Evolutionary conservation across 2,329 filamentous ascomycete genomes (phyloP).

Genomic region (Colletotrichum musicola): DNA sequence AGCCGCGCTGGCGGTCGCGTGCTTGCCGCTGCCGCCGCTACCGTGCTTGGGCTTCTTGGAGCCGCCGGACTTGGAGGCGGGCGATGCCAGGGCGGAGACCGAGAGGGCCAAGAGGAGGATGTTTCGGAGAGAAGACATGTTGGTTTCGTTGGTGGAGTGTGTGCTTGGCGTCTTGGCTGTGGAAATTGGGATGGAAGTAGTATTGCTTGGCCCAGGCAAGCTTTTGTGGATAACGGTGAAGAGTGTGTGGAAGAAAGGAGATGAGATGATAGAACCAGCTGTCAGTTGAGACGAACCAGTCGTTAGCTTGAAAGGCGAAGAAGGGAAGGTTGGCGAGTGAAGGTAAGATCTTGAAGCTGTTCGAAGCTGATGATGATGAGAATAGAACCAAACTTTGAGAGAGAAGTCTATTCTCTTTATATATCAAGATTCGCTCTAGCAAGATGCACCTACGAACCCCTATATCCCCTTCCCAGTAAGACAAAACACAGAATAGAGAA

Average conservation of each 20-base stretch:
- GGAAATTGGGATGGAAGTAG: constrained; percentile 1
- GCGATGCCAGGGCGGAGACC: constrained; percentile 17
- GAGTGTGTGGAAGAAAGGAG: neutral
- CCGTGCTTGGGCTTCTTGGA: constrained; percentile 3
- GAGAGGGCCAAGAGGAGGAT: constrained; percentile 29
- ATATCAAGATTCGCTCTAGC: neutral
- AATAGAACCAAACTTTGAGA: neutral
- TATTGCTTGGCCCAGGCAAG: constrained; percentile 14
- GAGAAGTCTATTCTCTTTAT: constrained; percentile 26
- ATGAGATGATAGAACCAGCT: constrained; percentile 29
- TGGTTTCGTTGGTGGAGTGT: neutral
- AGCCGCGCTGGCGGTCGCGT: neutral
- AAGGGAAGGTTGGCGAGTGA: neutral
- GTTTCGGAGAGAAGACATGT: constrained; percentile 32
- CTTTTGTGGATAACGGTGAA: neutral
- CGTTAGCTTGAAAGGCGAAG: neutral
- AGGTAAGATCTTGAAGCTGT: constrained; percentile 1
- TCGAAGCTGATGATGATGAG: constrained; percentile 19
- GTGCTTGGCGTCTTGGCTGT: constrained; percentile 19
- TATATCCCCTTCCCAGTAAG: neutral
- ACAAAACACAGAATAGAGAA: neutral
- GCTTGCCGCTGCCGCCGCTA: neutral
- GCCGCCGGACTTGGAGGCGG: constrained; percentile 13
- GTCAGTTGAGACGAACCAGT: constrained; percentile 29
- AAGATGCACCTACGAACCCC: neutral